Base-by-base conservation (phyloP, 148 eudicot genomes). In the Cornus controversa region DNA sequence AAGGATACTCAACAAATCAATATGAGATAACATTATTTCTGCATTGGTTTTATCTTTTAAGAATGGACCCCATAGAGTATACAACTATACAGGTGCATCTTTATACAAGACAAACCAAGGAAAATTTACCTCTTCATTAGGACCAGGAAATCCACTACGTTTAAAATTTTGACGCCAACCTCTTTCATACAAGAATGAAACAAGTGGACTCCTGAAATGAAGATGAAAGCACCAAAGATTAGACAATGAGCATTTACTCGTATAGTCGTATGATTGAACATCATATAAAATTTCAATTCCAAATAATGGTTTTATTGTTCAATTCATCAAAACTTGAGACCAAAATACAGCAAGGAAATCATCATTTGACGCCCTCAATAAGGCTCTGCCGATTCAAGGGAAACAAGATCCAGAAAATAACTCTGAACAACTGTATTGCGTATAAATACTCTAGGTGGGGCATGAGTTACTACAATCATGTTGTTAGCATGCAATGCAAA, bases 121-220 rank as follows among this genome's bases (percentile, higher is more conserved):
- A 57, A 71, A 26, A 60, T 76, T 80, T 82, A 96, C 99, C 99
- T 96, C 99, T 85, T 96, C 96, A 80, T 96, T 97, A 36, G 86
- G 91, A 71, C 99, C 99, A 42, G 99, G 99, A 78, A 93, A 96
- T 76, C 99, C 99, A 84, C 92, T 85, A 63, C 80, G 85, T 82
- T 70, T 90, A 68, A 96, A 96, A 82, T 90, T 96, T 81, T 96
- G 99, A 66, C 99, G 97, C 99, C 99, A 96, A 65, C 99, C 99
- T 58, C 99, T 90, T 82, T 96, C 99, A 74, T 96, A 96, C 78
- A 91, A 79, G 81, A 93, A 96, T 54, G 99, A 96, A 73, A 96
- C 97, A 71, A 96, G 73, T 36, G 99, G 98, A 77, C 97, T 96
- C 92, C 99, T 96, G 80, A 79, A 62, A 74, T 31, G 81, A 75